Base-by-base conservation (phyloP, 768 basidiomycete genomes). In the Tephrocybe sp. region DNA sequence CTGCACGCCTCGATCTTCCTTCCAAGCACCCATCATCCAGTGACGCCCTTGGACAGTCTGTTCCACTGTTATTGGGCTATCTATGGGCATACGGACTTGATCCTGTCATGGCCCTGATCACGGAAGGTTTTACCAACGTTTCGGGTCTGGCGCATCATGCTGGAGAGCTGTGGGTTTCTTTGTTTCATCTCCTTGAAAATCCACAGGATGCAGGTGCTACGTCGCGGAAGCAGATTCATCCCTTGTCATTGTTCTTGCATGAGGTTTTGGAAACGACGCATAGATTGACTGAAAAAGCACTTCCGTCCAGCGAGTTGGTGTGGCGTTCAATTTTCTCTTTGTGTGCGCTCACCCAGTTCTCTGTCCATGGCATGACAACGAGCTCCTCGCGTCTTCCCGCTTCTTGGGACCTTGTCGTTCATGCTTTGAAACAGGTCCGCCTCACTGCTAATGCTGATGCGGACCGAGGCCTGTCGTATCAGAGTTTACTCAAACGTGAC, bases 281-380 rank as follows among this genome's bases (percentile, higher is more conserved):
- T 9, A 52, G 54, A 39, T 47, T 55, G 22, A 47, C 65, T 11
- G 61, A 61, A 4, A 66, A 74, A 18, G 66, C 70, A 19, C 53
- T 79, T 1, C 69, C 73, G 34, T 67, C 68, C 13, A 84, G 82
- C 57, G 95, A 98, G 65, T 60, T 70, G 12, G 69, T 83, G n/a
- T 95, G 93, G 89, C 75, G 73, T 30, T 70, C 76, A 6, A 74
- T 88, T 5, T 87, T 91, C 59, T 77, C 74, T 21, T 64, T 95
- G 1, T 87, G 82, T 51, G 78, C 85, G 1, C 65, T 95, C 11
- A 89, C 89, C 0, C 93, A 94, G 59, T 89, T 96, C 69, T 86
- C 86, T 1, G 60, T 71, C 5, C 64, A 69, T 51, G 74, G 73
- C n/a, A 69, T 73, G 69, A 61, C 64, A 9, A 65, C 66, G 9